Evolutionary conservation across 164 flowering plant genomes (phyloP).

Genomic region (Berberis vulgaris): DNA sequence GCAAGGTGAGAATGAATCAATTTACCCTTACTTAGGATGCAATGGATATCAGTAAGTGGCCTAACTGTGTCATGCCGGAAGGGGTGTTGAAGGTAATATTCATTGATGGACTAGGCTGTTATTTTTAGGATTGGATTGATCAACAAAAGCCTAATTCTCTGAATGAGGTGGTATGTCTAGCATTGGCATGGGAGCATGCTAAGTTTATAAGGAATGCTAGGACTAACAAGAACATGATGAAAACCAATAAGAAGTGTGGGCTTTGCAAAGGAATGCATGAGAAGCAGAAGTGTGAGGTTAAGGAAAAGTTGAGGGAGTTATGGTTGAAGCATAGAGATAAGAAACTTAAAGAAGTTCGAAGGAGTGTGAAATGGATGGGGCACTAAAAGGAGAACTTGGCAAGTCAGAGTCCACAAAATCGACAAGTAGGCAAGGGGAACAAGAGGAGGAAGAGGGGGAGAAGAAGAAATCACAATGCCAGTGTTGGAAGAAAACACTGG

Average conservation of each 20-base stretch:
- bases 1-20: constrained; percentile 23
- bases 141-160: constrained; percentile 26
- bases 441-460: constrained; percentile 4
- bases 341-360: background rate
- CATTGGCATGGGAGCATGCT: constrained; percentile 27
- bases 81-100: constrained; percentile 22
- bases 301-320: constrained; percentile 24
- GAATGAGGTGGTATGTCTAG: constrained; percentile 26
- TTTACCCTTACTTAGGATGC: constrained; percentile 31
- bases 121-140: constrained; percentile 28
- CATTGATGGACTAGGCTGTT: constrained; percentile 34
- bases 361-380: background rate
- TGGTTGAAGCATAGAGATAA: constrained; percentile 23
- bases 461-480: constrained; percentile 27
- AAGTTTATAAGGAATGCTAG: constrained; percentile 2
- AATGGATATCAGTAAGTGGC: constrained; percentile 30
- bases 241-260: constrained; percentile 16
- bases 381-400: background rate
- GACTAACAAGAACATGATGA: background rate
- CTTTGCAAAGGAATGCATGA: constrained; percentile 32
- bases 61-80: constrained; percentile 24
- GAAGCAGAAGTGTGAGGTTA: constrained; percentile 21
- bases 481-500: constrained; percentile 31
- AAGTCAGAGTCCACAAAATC: constrained; percentile 1
- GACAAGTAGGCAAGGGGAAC: constrained; percentile 10